Base-by-base conservation (phyloP, 2,329 filamentous ascomycete species). In the Diaporthe ilicicola region DNA sequence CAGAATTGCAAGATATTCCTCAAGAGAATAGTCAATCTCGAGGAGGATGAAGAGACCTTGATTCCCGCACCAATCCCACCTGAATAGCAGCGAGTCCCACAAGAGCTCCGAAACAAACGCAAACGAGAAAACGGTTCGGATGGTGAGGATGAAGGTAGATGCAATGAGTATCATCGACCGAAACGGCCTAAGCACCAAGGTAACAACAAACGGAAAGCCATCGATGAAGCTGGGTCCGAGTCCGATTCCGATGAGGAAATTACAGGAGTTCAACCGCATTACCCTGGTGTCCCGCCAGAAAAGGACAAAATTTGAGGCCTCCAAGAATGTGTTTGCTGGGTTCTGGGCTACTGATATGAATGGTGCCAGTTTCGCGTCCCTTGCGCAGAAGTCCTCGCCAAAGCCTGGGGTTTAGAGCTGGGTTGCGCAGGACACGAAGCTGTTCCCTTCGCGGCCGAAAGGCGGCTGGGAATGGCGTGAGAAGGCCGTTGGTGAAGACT, bases 241-340 rank as follows among this genome's bases (percentile, higher is more conserved):
- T 64, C 59, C 32, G 59, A 64, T 50, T n/a, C n/a, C 13, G 59
- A 64, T 50, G 42, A 64, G 7, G 59, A 34, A 24, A 64, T 3
- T 46, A 24, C 3, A n/a, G 27, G 29, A 17, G 27, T 10, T 22
- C 50, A 9, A 34, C 17, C 44, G 59, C 2, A 50, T 64, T 24
- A 22, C 46, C 19, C 29, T 64, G 24, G 24, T 64, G 12, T 50
- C 42, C 19, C 59, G 24, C 29, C 51, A 29, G 19, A 54, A 54
- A 34, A 29, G 51, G n/a, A 2, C 8, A 12, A 19, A 34, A n/a
- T n/a, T n/a, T n/a, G 2, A 5, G 1, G 8, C 10, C 27, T 54
- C 8, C n/a, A n/a, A n/a, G 48, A 27, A 27, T 13, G 22, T 12
- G 13, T 27, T 50, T 50, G 22, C 48, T 27, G 22, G 22, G 12